Percentiles rank a stretch among this genome's conserved stretches.
Evolutionary conservation across 176 grass and related monocot genomes (phyloP).

Genomic region (Thinopyrum elongatum): DNA sequence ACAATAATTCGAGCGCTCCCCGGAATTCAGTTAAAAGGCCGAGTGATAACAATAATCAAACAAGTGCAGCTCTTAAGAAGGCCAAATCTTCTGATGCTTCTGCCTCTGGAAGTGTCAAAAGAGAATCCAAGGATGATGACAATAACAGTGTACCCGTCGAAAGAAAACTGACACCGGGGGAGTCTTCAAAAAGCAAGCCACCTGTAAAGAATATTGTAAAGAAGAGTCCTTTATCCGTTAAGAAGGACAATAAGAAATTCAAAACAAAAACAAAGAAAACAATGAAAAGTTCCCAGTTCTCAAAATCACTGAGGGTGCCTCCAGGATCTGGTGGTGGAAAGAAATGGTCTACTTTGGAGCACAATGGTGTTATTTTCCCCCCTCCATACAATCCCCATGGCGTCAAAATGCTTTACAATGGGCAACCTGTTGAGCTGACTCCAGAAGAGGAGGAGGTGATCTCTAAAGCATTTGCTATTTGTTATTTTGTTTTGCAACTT

Average conservation of each 20-base stretch:
- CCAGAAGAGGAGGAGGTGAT: slow-evolving; percentile 95
- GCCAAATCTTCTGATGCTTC: slow-evolving; percentile 48
- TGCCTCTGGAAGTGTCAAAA: slow-evolving; percentile 28
- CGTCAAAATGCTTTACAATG: slow-evolving; percentile 95
- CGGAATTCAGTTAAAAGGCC: slow-evolving; percentile 64
- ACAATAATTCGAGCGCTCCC: slow-evolving; percentile 19
- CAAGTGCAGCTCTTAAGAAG: slow-evolving; percentile 64
- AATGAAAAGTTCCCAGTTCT: slow-evolving; percentile 62
- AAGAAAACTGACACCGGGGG: slow-evolving; percentile 58
- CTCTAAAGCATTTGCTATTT: slow-evolving; percentile 11
- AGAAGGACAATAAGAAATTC: slow-evolving; percentile 74
- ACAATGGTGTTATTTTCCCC: slow-evolving; percentile 95
- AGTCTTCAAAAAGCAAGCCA: slow-evolving; percentile 58
- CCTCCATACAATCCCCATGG: slow-evolving; percentile 83
- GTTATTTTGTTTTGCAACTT: slow-evolving; percentile 24
- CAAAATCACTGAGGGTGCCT: slow-evolving; percentile 65
- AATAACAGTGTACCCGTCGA: slow-evolving; percentile 46
- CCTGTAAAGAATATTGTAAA: slow-evolving; percentile 43
- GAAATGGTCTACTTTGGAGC: slow-evolving; percentile 93
- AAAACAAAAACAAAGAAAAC: slow-evolving; percentile 64
- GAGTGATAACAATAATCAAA: slow-evolving; percentile 36
- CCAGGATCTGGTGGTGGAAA: slow-evolving; percentile 84
- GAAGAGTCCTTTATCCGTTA: slow-evolving; percentile 53
- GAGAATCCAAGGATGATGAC: slow-evolving; percentile 48
- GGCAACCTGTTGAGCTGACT: slow-evolving; percentile 77